These are phyloP conservation scores for Saksenaea oblongispora DNA, from an alignment of 371 early-diverging fungal species.

Conservation along the genomic window DNA sequence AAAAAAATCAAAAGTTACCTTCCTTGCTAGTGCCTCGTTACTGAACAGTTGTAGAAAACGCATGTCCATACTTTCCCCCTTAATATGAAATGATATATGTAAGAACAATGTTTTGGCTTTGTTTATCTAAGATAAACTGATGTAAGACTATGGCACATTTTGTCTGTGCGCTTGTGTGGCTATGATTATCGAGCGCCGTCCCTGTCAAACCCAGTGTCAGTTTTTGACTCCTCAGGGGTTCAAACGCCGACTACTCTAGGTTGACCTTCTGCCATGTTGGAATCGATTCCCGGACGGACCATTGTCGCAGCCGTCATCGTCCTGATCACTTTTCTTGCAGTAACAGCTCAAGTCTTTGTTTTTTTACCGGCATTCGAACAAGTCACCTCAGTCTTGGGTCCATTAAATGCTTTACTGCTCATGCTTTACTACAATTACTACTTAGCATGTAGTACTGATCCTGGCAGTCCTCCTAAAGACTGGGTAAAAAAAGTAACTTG, in stretches of 20 bases:
- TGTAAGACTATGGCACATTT: too few species aligned
- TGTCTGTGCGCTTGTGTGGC: too few species aligned
- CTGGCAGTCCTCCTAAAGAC: conserved; percentile 76
- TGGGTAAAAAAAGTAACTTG: conserved; percentile 61
- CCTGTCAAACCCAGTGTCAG: too few species aligned
- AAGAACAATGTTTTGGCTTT: too few species aligned
- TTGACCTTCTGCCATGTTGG: conserved; percentile 30
- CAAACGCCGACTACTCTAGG: background rate
- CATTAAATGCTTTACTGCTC: conserved; percentile 68
- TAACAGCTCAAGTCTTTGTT: conserved; percentile 43
- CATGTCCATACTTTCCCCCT: too few species aligned
- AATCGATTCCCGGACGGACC: conserved; percentile 43
- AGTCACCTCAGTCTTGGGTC: conserved; percentile 42
- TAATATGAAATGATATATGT: too few species aligned
- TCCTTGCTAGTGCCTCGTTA: too few species aligned
- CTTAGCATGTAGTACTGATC: conserved; percentile 74
- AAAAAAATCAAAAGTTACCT: too few species aligned
- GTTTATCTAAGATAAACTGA: too few species aligned
- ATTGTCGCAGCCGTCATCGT: conserved; percentile 42
- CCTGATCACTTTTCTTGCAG: conserved; percentile 42
- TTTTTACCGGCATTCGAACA: conserved; percentile 26
- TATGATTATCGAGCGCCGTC: too few species aligned
- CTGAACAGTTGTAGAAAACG: too few species aligned
- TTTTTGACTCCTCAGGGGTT: background rate
- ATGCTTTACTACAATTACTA: conserved; percentile 83